Evolutionary conservation across 225 moss, liverwort and hornwort genomes (phyloP).

Genomic region (Bryoerythrophyllum caledonicum): DNA sequence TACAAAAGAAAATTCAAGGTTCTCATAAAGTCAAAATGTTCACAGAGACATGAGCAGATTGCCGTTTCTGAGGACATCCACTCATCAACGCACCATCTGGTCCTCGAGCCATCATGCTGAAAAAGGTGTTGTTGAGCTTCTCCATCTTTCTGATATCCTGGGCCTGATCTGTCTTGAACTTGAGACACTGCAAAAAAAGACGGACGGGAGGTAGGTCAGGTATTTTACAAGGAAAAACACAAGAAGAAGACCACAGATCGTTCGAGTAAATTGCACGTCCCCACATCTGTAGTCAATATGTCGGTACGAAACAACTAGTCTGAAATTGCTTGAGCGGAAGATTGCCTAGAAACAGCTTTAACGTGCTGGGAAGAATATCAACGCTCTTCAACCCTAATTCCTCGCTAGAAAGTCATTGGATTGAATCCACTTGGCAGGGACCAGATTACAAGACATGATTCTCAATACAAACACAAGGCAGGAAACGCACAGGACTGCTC

Average conservation of each 20-base stretch:
- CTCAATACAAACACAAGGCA: not conserved
- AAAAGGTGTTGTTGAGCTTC: slow-evolving; percentile 76
- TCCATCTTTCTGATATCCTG: slow-evolving; percentile 89
- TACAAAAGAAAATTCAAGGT: not conserved
- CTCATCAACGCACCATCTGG: slow-evolving; percentile 57
- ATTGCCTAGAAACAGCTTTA: not conserved
- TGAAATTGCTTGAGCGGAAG: not conserved
- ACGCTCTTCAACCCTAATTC: not conserved
- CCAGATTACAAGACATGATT: not conserved
- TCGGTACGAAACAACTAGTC: not conserved
- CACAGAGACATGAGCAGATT: not conserved
- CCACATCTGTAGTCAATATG: not conserved
- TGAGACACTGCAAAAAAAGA: slow-evolving; percentile 52
- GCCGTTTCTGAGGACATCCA: not conserved
- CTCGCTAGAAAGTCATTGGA: not conserved
- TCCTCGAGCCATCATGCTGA: slow-evolving; percentile 79
- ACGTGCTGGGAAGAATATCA: not conserved
- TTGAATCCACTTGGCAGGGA: not conserved
- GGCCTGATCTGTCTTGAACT: slow-evolving; percentile 84
- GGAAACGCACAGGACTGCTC: not conserved
- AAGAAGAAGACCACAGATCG: not conserved
- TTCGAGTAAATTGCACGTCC: not conserved
- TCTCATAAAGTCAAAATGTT: not conserved
- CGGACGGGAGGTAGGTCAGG: not conserved
- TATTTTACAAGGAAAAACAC: not conserved